Conservation (phyloP, 306 rosid species). For the Astragalus membranaceus region DNA sequence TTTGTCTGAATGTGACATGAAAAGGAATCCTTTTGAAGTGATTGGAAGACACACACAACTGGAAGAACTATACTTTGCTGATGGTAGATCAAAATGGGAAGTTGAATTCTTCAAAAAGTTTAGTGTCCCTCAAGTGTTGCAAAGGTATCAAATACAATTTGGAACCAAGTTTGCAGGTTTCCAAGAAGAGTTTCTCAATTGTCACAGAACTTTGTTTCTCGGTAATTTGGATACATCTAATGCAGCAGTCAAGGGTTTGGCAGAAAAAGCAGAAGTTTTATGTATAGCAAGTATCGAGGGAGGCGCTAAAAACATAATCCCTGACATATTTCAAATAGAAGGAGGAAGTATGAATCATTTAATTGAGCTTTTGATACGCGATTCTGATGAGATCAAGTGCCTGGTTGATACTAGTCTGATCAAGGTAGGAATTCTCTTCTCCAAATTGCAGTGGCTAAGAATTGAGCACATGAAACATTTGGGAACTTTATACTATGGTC, state of each 20-base stretch:
- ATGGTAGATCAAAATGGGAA: not conserved
- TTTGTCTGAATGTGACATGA: not conserved
- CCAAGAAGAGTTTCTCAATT: not conserved
- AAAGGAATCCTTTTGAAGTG: slow-evolving; percentile 5
- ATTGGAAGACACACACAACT: not conserved
- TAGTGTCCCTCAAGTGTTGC: not conserved
- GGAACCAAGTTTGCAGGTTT: not conserved
- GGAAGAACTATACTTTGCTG: slow-evolving; percentile 20
- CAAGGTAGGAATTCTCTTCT: not conserved
- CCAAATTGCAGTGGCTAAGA: not conserved
- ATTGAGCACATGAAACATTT: not conserved
- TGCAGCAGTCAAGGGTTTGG: not conserved
- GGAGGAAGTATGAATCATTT: slow-evolving; percentile 1
- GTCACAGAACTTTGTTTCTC: not conserved
- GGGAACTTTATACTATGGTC: not conserved
- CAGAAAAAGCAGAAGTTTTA: slow-evolving; percentile 1
- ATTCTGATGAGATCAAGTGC: not conserved
- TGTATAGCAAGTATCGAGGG: not conserved
- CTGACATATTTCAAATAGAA: slow-evolving; percentile 3
- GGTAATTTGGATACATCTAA: not conserved
- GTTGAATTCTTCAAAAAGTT: not conserved
- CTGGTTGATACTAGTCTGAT: not conserved
- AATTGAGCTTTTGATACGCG: not conserved
- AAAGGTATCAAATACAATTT: not conserved
- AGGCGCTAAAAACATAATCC: slow-evolving; percentile 15